Evolutionary conservation across 352 stramenopile genomes (phyloP), one percentile per base, ranked within the genome.

Genomic region (Phytophthora sojae): DNA sequence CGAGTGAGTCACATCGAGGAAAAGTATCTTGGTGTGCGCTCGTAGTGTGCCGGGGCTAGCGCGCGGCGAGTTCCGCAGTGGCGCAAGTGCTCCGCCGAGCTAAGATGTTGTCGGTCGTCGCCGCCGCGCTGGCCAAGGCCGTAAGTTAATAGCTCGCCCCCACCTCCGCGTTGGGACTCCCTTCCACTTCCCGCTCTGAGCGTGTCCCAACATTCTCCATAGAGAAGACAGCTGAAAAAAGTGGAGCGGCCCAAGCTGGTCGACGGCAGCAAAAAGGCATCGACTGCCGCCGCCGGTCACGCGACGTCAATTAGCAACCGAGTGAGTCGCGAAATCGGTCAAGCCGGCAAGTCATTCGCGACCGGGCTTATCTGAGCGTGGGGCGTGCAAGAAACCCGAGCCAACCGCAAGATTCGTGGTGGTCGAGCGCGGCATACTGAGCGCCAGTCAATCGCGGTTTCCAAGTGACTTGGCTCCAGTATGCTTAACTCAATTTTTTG

Each of bases 171-270:
- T 23, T n/a, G 45, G 12, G n/a, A n/a, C 45, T 52, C 30, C 49
- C 47, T 58, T 65, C 23, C 26, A 56, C 50, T 72, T 62, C 57
- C 56, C 57, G 45, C 53, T 21, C 25, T 12, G 32, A 69, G 37
- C 47, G 44, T 74, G 60, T 65, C 67, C 64, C 67, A 66, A 39
- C 26, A 21, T 19, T 49, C n/a, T 49, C 30, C 45, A 70, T 57
- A 61, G 50, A 67, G 49, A 71, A 66, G 58, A 37, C 58, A 69
- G 49, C 58, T 59, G 67, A 44, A 71, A 65, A 58, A 57, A 45
- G 62, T 30, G 49, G 15, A 12, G 19, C 21, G 15, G 17, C 15
- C 51, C 44, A 35, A 42, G 42, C 54, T 52, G 45, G 44, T 57
- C 55, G 29, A 53, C 14, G 32, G 7, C 42, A 9, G 23, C 6